Base-by-base conservation (phyloP, 306 rosid species). In the Fagus crenata region DNA sequence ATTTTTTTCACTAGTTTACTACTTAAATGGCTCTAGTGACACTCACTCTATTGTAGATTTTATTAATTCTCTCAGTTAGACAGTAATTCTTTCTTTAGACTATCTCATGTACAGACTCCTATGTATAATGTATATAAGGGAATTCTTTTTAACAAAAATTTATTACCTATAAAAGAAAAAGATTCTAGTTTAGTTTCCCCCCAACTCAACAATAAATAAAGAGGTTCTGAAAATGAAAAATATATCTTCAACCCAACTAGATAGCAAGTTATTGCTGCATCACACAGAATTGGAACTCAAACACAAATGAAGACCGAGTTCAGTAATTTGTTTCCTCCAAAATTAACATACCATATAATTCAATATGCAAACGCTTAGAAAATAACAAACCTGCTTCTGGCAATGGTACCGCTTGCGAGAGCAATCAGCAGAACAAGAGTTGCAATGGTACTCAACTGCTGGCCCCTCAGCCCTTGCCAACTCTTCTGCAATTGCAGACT, bases 381-480 rank as follows among this genome's bases (percentile, higher is more conserved):
- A 71, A 53, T 72, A 22, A 68, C 81, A 5, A 72, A 93, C 98
- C 97, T 90, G 96, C 92, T 93, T 93, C 90, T 93, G 98, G 90
- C 98, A 93, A 87, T 93, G 98, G 91, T 91, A 93, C 32, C 98
- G 98, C 81, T 91, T 91, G 83, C 93, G 96, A 74, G 98, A 93
- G 83, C 98, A 93, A 87, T 93, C 98, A 81, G 93, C 96, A 35
- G 97, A 86, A 84, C 98, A 93, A 41, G 97, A 93, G 87, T 93
- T 93, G 86, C 98, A 93, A 72, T 93, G 98, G 89, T 91, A 93
- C 92, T 93, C 98, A 74, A 93, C 92, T 80, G 87, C 75, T 75
- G 98, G 92, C 36, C 91, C 97, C 90, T 91, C 97, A 75, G 84
- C 89, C 76, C 88, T 90, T 83, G 80, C 83, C 83, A 93, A 79